Conservation (phyloP, 257 asterid species). For the Solanum dulcamara region DNA sequence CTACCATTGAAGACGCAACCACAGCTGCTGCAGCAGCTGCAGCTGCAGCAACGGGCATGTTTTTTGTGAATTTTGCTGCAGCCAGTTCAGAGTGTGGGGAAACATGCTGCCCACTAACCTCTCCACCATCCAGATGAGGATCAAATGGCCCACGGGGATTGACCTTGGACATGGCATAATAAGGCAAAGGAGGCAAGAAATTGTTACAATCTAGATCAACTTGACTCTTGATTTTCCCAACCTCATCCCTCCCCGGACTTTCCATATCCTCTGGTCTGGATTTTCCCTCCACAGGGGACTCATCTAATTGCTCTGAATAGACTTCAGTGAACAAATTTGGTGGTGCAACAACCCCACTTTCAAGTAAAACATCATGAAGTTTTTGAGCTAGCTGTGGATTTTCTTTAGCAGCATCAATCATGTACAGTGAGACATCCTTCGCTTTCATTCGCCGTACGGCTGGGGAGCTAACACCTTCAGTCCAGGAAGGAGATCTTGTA, state of each 20-base stretch:
- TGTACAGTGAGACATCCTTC: constrained; percentile 83
- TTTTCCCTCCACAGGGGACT: constrained; percentile 20
- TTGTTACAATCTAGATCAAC: constrained; percentile 24
- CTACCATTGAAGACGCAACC: constrained; percentile 94
- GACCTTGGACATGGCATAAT: constrained; percentile 35
- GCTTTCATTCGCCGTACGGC: constrained; percentile 69
- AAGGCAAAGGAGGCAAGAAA: constrained; percentile 73
- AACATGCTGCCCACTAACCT: constrained; percentile 18
- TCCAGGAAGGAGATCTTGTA: constrained; percentile 95
- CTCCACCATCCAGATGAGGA: constrained; percentile 21
- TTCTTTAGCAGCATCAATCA: constrained; percentile 94
- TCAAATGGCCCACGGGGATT: constrained; percentile 22
- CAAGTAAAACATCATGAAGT: constrained; percentile 83
- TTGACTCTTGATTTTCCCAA: constrained; percentile 16
- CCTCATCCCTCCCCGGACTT: constrained; percentile 25
- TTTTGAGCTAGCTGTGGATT: constrained; percentile 90
- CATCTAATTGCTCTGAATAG: constrained; percentile 39
- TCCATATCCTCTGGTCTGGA: constrained; percentile 22
- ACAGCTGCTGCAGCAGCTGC: constrained; percentile 90
- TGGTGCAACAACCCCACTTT: constrained; percentile 97
- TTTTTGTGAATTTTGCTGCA: constrained; percentile 28
- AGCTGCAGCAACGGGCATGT: constrained; percentile 80
- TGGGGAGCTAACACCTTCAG: constrained; percentile 90
- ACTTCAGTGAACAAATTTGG: constrained; percentile 73
- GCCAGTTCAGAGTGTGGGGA: constrained; percentile 32